phyloP scores from a whole-genome alignment of 2,329 filamentous ascomycete genomes.

The Aspergillus fumigatiaffinis region DNA sequence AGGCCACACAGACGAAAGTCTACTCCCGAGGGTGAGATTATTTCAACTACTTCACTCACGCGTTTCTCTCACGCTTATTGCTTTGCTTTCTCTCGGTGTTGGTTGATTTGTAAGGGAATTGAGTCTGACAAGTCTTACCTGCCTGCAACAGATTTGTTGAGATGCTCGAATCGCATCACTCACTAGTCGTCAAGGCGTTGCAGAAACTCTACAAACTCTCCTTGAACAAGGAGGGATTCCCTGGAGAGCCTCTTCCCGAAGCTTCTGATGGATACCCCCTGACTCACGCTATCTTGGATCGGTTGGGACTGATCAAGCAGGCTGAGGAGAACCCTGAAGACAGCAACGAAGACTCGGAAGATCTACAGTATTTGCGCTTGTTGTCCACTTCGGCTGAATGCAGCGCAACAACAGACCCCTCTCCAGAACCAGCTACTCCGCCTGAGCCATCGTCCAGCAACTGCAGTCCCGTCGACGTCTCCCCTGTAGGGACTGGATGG shows the following conservation, averaged over 20 bases:
- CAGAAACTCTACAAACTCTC: conserved; percentile 42
- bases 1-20: conserved; percentile 42
- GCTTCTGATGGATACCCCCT: conserved; percentile 38
- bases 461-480: conserved; percentile 17
- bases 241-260: conserved; percentile 39
- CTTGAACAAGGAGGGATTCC: conserved; percentile 41
- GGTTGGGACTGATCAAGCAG: conserved; percentile 41
- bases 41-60: not conserved
- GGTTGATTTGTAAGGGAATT: not conserved
- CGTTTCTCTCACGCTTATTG: not conserved
- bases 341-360: conserved; percentile 32
- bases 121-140: conserved; percentile 1
- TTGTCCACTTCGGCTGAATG: conserved; percentile 35
- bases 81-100: not conserved
- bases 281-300: conserved; percentile 42
- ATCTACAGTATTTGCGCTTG: conserved; percentile 33
- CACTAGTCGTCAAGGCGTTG: conserved; percentile 40
- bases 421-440: conserved; percentile 34
- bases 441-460: conserved; percentile 26
- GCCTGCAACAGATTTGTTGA: conserved; percentile 36
- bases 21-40: conserved; percentile 40
- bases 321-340: conserved; percentile 39
- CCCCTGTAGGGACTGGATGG: conserved; percentile 15
- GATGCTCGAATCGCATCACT: conserved; percentile 44
- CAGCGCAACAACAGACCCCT: conserved; percentile 36